A percentile compares a stretch with the other conserved stretches of the same genome.
Evolutionary conservation across 1,139 yeast genomes (phyloP).

Genomic region (Pichia kudriavzevii): DNA sequence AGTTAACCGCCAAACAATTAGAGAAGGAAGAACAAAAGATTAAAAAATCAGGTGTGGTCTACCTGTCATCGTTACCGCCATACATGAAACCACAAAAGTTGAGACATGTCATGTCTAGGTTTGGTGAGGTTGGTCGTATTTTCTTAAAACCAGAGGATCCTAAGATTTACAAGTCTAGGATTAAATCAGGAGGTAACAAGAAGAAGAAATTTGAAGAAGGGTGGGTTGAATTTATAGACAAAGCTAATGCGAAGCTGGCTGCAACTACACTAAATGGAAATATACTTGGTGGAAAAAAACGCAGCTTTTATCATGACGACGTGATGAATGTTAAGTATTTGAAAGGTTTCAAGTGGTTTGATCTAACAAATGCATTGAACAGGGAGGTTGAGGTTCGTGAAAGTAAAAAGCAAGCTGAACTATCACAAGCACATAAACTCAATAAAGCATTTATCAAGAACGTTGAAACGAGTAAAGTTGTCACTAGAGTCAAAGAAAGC

Average conservation of each 20-base stretch:
- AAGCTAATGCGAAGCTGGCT: slow-evolving; percentile 82
- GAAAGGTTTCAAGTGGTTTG: slow-evolving; percentile 91
- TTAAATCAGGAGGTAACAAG: slow-evolving; percentile 90
- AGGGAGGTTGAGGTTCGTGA: slow-evolving; percentile 85
- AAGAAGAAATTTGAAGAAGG: slow-evolving; percentile 87
- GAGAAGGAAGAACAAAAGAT: slow-evolving; percentile 50
- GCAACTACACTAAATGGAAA: slow-evolving; percentile 84
- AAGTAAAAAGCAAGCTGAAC: slow-evolving; percentile 77
- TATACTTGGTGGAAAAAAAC: slow-evolving; percentile 85
- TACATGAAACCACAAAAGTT: slow-evolving; percentile 93
- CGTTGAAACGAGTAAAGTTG: slow-evolving; percentile 81
- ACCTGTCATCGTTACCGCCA: slow-evolving; percentile 86
- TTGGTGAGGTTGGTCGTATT: slow-evolving; percentile 80
- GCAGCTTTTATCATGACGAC: slow-evolving; percentile 91
- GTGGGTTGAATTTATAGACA: slow-evolving; percentile 88
- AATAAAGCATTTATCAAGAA: slow-evolving; percentile 77
- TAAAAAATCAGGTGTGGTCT: slow-evolving; percentile 82
- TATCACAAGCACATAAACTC: slow-evolving; percentile 80
- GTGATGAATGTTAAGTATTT: slow-evolving; percentile 83
- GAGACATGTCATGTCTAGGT: slow-evolving; percentile 68
- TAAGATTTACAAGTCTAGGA: slow-evolving; percentile 54
- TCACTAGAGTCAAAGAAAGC: slow-evolving; percentile 51
- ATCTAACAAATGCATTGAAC: slow-evolving; percentile 88
- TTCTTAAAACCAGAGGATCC: slow-evolving; percentile 84
- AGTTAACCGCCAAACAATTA: slow-evolving; percentile 46